A percentile compares a stretch with the other conserved stretches of the same genome.
These are phyloP conservation scores for Yamadazyma ubonensis DNA, from an alignment of 805 yeast genomes.

Conservation along the genomic window DNA sequence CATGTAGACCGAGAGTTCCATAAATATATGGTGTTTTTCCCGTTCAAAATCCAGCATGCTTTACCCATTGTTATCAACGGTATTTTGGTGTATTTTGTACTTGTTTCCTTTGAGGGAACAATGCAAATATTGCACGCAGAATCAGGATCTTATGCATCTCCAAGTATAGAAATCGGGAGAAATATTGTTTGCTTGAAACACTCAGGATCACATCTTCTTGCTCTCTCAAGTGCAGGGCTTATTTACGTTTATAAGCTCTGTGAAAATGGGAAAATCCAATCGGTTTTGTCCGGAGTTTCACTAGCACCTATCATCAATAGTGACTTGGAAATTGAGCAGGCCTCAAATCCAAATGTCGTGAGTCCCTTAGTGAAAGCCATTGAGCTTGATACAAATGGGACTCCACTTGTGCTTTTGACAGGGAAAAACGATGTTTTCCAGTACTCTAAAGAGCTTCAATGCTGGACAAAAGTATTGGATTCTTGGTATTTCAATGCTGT, in stretches of 20 bases:
- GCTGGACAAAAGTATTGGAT: slow-evolving; percentile 52
- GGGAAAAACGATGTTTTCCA: slow-evolving; percentile 35
- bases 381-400: slow-evolving; percentile 39
- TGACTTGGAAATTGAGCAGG: slow-evolving; percentile 15
- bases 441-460: slow-evolving; percentile 40
- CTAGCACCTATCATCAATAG: slow-evolving; percentile 52
- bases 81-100: slow-evolving; percentile 44
- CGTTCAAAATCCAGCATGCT: slow-evolving; percentile 51
- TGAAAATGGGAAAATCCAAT: slow-evolving; percentile 20
- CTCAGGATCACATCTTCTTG: slow-evolving; percentile 32
- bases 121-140: slow-evolving; percentile 44
- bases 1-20: slow-evolving; percentile 34
- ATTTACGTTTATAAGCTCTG: slow-evolving; percentile 51
- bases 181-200: slow-evolving; percentile 41
- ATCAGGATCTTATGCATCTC: slow-evolving; percentile 46
- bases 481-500: slow-evolving; percentile 34
- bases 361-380: slow-evolving; percentile 22
- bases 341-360: slow-evolving; percentile 13
- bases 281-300: slow-evolving; percentile 44
- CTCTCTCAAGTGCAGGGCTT: slow-evolving; percentile 51
- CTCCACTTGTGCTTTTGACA: slow-evolving; percentile 42
- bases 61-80: slow-evolving; percentile 34
- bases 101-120: slow-evolving; percentile 60
- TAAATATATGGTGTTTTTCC: slow-evolving; percentile 39
- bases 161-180: slow-evolving; percentile 53